These are phyloP conservation scores for Erigeron philadelphicus DNA, from an alignment of 140 eudicot species.

Conservation along the genomic window DNA sequence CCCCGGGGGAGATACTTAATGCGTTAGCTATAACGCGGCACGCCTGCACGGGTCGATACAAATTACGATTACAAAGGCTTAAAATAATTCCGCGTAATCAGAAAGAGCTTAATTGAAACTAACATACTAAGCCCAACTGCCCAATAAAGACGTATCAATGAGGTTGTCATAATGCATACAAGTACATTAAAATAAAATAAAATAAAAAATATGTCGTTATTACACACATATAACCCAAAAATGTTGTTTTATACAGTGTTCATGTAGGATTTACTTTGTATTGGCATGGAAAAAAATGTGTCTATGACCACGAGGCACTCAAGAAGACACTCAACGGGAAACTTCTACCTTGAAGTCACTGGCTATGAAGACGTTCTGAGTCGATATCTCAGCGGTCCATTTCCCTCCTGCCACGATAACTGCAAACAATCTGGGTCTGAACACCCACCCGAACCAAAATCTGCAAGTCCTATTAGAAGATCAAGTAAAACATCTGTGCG, in stretches of 20 bases:
- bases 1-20: no score
- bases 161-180: no score
- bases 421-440: constrained; percentile 37
- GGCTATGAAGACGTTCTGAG: constrained; percentile 28
- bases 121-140: no score
- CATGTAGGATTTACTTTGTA: constrained; percentile 25
- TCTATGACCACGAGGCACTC: constrained; percentile 23
- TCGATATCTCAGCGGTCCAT: constrained; percentile 36
- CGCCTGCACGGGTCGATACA: no score
- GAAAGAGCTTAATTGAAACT: no score
- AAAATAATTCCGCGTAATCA: no score
- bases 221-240: neutral
- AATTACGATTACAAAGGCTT: no score
- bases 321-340: constrained; percentile 40
- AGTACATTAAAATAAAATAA: neutral
- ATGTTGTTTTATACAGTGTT: constrained; percentile 7
- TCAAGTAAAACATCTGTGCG: constrained; percentile 1
- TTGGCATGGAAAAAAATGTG: constrained; percentile 37
- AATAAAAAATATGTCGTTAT: neutral
- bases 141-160: no score
- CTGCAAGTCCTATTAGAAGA: constrained; percentile 15
- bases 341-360: constrained; percentile 10
- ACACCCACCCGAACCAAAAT: constrained; percentile 23
- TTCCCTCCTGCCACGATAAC: constrained; percentile 52
- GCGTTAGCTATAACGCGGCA: no score